These are phyloP conservation scores for Neoascochyta sp. DNA, from an alignment of 2,329 filamentous ascomycete genomes.

Conservation along the genomic window DNA sequence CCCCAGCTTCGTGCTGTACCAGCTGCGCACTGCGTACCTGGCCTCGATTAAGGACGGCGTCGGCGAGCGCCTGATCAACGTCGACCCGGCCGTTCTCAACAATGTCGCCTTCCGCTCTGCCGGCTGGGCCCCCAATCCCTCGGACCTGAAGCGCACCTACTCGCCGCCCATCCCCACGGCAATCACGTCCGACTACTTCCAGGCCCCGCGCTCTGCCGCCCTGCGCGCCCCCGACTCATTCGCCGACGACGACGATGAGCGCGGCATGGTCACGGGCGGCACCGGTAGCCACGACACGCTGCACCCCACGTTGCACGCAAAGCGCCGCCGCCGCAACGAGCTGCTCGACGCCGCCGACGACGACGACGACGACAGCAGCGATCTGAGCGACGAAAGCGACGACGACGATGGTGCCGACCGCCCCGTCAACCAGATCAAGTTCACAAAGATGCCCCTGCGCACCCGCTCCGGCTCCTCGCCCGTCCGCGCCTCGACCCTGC, in stretches of 20 bases:
- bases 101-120: conserved; percentile 78
- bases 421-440: conserved; percentile 86
- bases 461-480: conserved; percentile 86
- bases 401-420: conserved; percentile 62
- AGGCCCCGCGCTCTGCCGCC: conserved; percentile 60
- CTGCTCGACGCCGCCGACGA: conserved; percentile 78
- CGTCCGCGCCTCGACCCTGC: conserved; percentile 48
- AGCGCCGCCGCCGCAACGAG: conserved; percentile 65
- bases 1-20: conserved; percentile 72
- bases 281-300: conserved; percentile 63
- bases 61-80: conserved; percentile 75
- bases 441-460: conserved; percentile 90
- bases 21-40: conserved; percentile 75
- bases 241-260: conserved; percentile 68
- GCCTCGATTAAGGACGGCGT: conserved; percentile 78
- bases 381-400: conserved; percentile 79
- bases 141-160: conserved; percentile 76
- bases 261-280: conserved; percentile 65
- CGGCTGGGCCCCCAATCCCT: conserved; percentile 71
- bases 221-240: conserved; percentile 53
- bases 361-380: conserved; percentile 84
- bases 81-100: conserved; percentile 75
- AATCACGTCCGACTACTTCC: conserved; percentile 79
- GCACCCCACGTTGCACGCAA: conserved; percentile 60
- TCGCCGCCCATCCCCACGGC: conserved; percentile 83